These are phyloP conservation scores for Thalassiosira hispida DNA, from an alignment of 352 stramenopile species.

Conservation along the genomic window DNA sequence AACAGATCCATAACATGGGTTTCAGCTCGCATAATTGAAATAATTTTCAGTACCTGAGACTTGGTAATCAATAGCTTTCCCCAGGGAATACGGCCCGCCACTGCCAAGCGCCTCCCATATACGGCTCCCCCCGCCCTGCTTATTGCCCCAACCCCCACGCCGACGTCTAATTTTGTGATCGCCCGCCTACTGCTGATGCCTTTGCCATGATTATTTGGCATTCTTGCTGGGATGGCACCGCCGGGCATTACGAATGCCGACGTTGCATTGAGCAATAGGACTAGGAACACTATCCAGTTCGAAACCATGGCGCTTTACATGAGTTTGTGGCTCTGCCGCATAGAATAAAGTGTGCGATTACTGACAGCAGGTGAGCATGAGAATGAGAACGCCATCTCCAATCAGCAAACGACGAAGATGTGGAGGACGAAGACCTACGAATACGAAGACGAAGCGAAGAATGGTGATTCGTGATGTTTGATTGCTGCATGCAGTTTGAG, in stretches of 20 bases:
- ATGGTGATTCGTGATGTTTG: too few species aligned
- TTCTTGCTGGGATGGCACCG: background rate
- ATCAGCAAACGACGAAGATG: too few species aligned
- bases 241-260: constrained; percentile 3
- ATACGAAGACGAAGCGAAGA: too few species aligned
- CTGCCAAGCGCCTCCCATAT: constrained; percentile 24
- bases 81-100: constrained; percentile 50
- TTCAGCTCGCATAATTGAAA: constrained; percentile 46
- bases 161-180: background rate
- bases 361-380: too few species aligned
- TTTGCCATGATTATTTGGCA: background rate
- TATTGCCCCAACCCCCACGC: background rate
- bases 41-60: constrained; percentile 25
- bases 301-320: background rate
- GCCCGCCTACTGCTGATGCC: background rate
- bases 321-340: too few species aligned
- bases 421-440: too few species aligned
- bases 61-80: constrained; percentile 36
- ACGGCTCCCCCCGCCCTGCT: background rate
- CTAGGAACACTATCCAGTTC: background rate
- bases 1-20: constrained; percentile 33
- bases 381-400: too few species aligned
- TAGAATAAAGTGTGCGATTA: too few species aligned
- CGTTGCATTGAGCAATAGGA: background rate
- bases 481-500: too few species aligned